Percentiles rank a stretch among this genome's conserved stretches.
Conservation (phyloP, 306 rosid species). For the Aeschynomene evenia region DNA sequence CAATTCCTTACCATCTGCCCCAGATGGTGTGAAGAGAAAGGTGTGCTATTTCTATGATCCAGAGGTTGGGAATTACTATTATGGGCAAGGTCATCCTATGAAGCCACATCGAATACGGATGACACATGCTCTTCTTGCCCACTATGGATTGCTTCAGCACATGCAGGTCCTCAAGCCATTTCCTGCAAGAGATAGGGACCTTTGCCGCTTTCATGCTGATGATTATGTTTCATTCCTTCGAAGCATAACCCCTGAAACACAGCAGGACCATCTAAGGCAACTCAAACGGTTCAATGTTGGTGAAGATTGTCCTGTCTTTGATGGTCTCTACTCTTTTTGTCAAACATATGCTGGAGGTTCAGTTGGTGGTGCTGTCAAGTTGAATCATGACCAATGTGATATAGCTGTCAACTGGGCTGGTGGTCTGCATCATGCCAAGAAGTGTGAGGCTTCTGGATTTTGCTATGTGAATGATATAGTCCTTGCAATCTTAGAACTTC, state of each 20-base stretch:
- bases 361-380: conserved; percentile 89
- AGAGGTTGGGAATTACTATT: conserved; percentile 84
- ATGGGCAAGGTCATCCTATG: conserved; percentile 96
- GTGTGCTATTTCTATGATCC: conserved; percentile 87
- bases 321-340: conserved; percentile 80
- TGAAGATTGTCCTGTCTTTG: conserved; percentile 87
- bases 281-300: conserved; percentile 91
- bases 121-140: conserved; percentile 91
- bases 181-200: conserved; percentile 85
- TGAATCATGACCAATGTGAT: conserved; percentile 75
- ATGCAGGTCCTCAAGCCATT: conserved; percentile 88
- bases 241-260: conserved; percentile 77
- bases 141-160: conserved; percentile 81
- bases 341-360: conserved; percentile 92
- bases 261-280: conserved; percentile 86
- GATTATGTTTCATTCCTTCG: conserved; percentile 82
- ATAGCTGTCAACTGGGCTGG: conserved; percentile 92
- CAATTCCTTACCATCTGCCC: conserved; percentile 72
- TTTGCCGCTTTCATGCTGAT: conserved; percentile 85
- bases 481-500: conserved; percentile 82
- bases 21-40: conserved; percentile 81
- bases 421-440: conserved; percentile 86
- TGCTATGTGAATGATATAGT: conserved; percentile 89
- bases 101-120: conserved; percentile 87
- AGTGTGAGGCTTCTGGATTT: conserved; percentile 91